Conservation (phyloP, 208 protist genomes). For the Trypanosoma scelopori region DNA sequence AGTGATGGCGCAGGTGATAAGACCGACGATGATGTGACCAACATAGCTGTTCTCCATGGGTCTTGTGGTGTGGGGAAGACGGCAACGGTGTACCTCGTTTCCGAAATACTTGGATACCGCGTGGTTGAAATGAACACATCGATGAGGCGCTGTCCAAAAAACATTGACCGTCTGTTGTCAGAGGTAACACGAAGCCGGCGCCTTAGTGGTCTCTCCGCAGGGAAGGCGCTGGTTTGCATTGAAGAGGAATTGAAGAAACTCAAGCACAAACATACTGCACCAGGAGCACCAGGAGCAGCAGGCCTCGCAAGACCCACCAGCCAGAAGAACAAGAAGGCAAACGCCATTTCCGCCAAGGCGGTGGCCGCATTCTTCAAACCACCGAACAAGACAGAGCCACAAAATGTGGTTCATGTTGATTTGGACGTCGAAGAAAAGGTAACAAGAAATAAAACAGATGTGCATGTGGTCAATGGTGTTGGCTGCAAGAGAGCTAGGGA, state of each 20-base stretch:
- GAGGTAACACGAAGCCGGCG: constrained; percentile 78
- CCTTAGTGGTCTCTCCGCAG: constrained; percentile 38
- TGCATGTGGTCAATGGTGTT: background rate
- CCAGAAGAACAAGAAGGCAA: constrained; percentile 39
- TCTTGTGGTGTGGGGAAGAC: constrained; percentile 76
- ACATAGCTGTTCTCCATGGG: constrained; percentile 76
- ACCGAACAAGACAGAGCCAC: constrained; percentile 1
- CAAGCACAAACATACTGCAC: constrained; percentile 54
- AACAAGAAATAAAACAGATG: background rate
- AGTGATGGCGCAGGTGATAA: constrained; percentile 15
- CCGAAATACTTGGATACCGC: constrained; percentile 66
- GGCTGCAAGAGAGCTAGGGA: constrained; percentile 6
- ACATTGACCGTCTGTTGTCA: constrained; percentile 71
- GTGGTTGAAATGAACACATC: constrained; percentile 87
- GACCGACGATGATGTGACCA: constrained; percentile 63
- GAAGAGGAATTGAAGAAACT: constrained; percentile 69
- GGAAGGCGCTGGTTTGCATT: constrained; percentile 39
- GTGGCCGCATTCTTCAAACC: constrained; percentile 66
- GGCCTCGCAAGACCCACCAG: background rate
- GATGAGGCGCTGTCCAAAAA: constrained; percentile 62
- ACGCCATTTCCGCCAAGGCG: constrained; percentile 66
- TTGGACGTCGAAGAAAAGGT: background rate
- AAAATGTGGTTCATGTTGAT: constrained; percentile 12
- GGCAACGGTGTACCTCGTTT: constrained; percentile 76
- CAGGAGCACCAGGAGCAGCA: constrained; percentile 14